Base-by-base conservation (phyloP, 768 basidiomycete genomes). In the Panaeolus papilionaceus region DNA sequence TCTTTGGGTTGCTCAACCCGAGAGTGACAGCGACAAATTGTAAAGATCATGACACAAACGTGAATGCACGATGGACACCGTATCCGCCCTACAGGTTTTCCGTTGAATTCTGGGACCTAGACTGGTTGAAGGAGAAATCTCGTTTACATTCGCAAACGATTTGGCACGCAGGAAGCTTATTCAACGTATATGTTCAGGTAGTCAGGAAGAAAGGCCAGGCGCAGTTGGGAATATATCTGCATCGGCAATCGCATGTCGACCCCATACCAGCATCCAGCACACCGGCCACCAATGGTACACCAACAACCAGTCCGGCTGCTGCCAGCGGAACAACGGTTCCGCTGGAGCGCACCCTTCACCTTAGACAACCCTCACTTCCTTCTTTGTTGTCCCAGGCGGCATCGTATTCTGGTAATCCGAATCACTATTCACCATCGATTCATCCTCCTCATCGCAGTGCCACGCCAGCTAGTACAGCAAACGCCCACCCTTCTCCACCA, bases 31-130 rank as follows among this genome's bases (percentile, higher is more conserved):
- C 81, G 0, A 71, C 76, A 5, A 78, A 79, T 47, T 86, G 85
- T 70, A 73, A 85, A 61, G 73, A 79, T 11, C 78, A 72, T 14
- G 85, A 86, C 68, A 66, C 81, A 0, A 77, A 76, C n/a, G 85
- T 84, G 3, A 84, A 84, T 78, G 71, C 70, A 9, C 79, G 79
- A 39, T 94, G 91, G 90, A 85, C 90, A 0, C 82, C 86, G n/a
- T 87, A 88, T 73, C 89, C 92, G 54, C 96, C 96, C 0, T 92
- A 84, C 78, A 87, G 95, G 23, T 94, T 97, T 74, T 87, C 88
- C 9, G 93, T 95, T 63, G 95, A 97, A 77, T 97, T 97, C 75
- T 96, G 93, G 91, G 91, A 92, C 72, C 85, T 95, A 20, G 90
- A 92, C 68, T 79, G 83, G 39, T 83, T 98, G 44, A 91, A 89